Base-by-base conservation (phyloP, 164 flowering plant species). In the Chimonanthus praecox region DNA sequence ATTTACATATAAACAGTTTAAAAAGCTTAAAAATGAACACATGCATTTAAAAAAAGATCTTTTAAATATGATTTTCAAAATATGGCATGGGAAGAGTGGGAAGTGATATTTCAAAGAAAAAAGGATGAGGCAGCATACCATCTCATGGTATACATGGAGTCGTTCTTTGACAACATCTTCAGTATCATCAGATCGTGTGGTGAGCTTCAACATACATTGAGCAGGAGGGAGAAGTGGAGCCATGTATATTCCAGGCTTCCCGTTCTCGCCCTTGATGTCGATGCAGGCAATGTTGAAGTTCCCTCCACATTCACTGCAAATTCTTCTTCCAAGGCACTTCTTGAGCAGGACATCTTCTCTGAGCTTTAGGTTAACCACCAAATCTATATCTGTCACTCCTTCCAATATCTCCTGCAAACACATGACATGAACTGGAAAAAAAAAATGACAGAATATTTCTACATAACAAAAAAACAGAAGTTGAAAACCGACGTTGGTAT, bases 301-400 rank as follows among this genome's bases (percentile, higher is more conserved):
- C 43, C 83, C 85, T 21, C 95, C 94, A 75, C 99, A 94, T 77
- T 92, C 86, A 71, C 93, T 85, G 78, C 99, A 94, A 46, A 84
- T 89, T 80, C 99, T 89, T 78, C 99, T 89, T 70, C 99, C 99
- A 63, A 92, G 91, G 83, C 99, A 94, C 81, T 94, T 94, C 70
- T 87, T 90, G 76, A 94, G 78, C 71, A 94, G 73, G 43, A 89
- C 92, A 75, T 92, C 92, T 82, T 92, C 97, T 49, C 84, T 86
- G 62, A 92, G 95, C 82, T 88, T 92, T 70, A 94, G 81, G 76
- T 94, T 94, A 48, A 94, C 71, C 68, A 92, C 99, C 87, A 94
- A 80, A 71, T 91, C 97, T 54, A 91, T 87, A 46, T 90, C 90
- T 1, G 92, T 88, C 9, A 94, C 95, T 64, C 88, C 94, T 72